Conservation (phyloP, 148 eudicot genomes). For the Euryodendron excelsum region DNA sequence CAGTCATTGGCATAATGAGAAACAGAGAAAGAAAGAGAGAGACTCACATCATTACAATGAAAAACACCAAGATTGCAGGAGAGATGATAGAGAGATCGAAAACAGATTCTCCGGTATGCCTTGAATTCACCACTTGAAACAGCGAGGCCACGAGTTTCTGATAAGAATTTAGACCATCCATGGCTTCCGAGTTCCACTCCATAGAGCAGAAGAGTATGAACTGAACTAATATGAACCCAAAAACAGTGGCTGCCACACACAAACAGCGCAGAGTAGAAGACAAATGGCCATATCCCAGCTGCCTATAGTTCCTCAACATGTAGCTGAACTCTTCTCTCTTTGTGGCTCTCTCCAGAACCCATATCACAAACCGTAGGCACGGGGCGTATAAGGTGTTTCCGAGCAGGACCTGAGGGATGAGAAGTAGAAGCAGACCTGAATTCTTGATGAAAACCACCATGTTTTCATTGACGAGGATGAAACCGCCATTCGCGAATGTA, state of each 20-base stretch:
- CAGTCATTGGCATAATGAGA: too few species aligned
- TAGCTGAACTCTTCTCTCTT: constrained; percentile 38
- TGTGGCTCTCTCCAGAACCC: constrained; percentile 32
- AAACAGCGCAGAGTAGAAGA: constrained; percentile 26
- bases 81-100: constrained; percentile 51
- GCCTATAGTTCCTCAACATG: constrained; percentile 30
- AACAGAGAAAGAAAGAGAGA: background rate
- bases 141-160: constrained; percentile 45
- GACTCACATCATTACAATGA: constrained; percentile 64
- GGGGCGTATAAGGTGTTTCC: constrained; percentile 66
- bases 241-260: constrained; percentile 30
- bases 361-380: constrained; percentile 32
- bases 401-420: constrained; percentile 54
- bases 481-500: constrained; percentile 68
- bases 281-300: constrained; percentile 44
- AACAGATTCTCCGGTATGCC: constrained; percentile 67
- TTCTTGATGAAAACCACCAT: constrained; percentile 59
- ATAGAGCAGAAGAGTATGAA: constrained; percentile 34
- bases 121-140: constrained; percentile 52
- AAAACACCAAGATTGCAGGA: constrained; percentile 53
- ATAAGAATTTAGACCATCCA: constrained; percentile 32
- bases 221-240: constrained; percentile 43
- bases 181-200: constrained; percentile 46
- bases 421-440: constrained; percentile 55
- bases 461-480: constrained; percentile 67